phyloP scores from a whole-genome alignment of 352 stramenopile genomes.

The Phytopythium mirpurense region DNA sequence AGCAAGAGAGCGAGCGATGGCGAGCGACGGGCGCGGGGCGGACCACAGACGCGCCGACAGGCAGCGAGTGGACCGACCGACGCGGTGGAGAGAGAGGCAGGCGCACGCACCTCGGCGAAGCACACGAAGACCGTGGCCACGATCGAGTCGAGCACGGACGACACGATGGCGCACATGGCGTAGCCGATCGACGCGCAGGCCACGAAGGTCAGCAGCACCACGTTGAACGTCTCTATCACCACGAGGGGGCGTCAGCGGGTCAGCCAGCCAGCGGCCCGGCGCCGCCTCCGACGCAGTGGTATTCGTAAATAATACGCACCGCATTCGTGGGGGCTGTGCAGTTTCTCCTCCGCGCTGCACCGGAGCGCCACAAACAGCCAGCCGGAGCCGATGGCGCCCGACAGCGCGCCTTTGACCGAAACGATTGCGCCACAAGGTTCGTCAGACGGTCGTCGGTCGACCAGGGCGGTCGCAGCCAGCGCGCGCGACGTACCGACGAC shows the following conservation, averaged over 20 bases:
- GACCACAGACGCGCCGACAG: background rate
- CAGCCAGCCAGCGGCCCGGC: too few species aligned
- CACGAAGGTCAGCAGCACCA: conserved; percentile 73
- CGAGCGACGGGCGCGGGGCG: conserved; percentile 5
- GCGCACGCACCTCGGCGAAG: conserved; percentile 71
- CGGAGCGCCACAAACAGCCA: conserved; percentile 69
- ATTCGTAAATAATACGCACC: too few species aligned
- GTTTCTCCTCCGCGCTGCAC: conserved; percentile 49
- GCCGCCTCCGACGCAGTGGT: too few species aligned
- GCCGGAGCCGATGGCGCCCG: conserved; percentile 61
- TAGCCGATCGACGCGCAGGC: conserved; percentile 71
- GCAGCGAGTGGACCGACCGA: background rate
- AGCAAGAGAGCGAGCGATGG: background rate
- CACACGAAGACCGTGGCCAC: conserved; percentile 86
- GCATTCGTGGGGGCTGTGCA: conserved; percentile 37
- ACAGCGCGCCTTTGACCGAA: conserved; percentile 62
- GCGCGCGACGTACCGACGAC: conserved; percentile 50
- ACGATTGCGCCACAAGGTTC: background rate
- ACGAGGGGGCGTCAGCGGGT: background rate
- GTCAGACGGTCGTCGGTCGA: background rate
- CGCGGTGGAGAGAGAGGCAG: background rate
- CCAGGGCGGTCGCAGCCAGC: too few species aligned
- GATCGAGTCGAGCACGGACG: conserved; percentile 78
- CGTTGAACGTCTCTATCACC: conserved; percentile 74
- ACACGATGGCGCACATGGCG: conserved; percentile 82